Evolutionary conservation across 768 basidiomycete species (phyloP), one percentile per base, ranked within the genome.

Genomic region (Obba rivulosa): DNA sequence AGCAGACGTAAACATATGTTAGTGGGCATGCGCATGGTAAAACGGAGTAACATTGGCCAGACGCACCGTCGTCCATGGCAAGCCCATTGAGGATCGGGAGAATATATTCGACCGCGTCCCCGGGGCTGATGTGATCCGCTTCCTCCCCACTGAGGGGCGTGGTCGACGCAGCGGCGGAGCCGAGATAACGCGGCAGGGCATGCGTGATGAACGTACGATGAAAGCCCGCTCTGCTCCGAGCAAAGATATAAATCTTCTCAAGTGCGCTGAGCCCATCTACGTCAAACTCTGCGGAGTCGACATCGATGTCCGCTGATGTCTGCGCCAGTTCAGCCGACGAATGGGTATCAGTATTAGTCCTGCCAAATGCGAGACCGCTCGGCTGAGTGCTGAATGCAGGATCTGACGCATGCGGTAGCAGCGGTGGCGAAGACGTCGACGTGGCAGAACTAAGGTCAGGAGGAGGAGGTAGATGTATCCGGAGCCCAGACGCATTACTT

Each of bases 61-160:
- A 65, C 78, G 37, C 53, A 90, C 91, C 91, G 63, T 90, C 82
- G 60, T 94, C 92, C 66, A 87, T 81, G 8, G 90, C 90, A 23
- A 97, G 79, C 37, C 78, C 79, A 43, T 79, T 85, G 48, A 98
- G 77, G n/a, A 96, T 78, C 1, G 94, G 94, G 17, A 95, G 70
- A 48, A 98, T 90, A 61, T 95, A 98, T 65, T 92, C 88, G 57
- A 92, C 83, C 4, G 92, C 92, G 56, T 98, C 94, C 47, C 80
- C 79, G 3, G 94, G 86, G 16, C 86, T 74, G 44, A 96, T 86
- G 41, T 84, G 71, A 16, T 59, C 62, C 18, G 49, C 44, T 23
- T 54, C 43, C 35, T 56, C 52, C 20, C 42, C 41, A 35, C 48
- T 52, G 14, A 46, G 39, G 17, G 50, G 50, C 13, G 43, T 48